Evolutionary conservation across 345 rosid species (phyloP).

Genomic region (Litchi chinensis): DNA sequence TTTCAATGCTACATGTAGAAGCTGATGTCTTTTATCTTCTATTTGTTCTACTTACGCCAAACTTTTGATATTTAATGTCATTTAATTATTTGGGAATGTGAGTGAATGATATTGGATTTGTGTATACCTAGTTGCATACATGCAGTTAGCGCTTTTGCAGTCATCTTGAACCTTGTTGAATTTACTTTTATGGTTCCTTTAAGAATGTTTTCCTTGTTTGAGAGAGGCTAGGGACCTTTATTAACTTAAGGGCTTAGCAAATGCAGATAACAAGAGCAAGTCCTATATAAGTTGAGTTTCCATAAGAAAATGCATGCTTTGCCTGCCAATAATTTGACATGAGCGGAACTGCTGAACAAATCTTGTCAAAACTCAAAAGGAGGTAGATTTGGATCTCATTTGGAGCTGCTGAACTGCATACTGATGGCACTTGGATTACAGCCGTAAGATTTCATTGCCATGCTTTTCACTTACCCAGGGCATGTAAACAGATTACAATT

Average conservation of each 20-base stretch:
- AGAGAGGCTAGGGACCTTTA: constrained; percentile 7
- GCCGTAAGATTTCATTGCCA: constrained; percentile 29
- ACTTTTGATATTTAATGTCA: background rate
- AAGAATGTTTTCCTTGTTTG: background rate
- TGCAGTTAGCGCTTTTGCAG: background rate
- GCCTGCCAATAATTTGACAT: background rate
- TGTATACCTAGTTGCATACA: background rate
- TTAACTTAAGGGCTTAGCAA: constrained; percentile 23
- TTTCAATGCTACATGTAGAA: background rate
- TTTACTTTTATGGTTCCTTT: background rate
- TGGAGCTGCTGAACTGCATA: constrained; percentile 6
- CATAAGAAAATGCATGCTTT: background rate
- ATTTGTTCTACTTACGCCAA: background rate
- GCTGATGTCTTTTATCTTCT: background rate
- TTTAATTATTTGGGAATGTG: background rate
- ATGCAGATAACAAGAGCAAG: constrained; percentile 48
- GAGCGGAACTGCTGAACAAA: constrained; percentile 13
- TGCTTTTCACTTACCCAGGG: constrained; percentile 18
- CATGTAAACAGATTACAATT: constrained; percentile 25
- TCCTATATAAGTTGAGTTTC: constrained; percentile 33
- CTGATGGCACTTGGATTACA: constrained; percentile 14
- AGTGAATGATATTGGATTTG: background rate
- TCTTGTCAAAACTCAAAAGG: background rate
- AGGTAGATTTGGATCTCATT: background rate
- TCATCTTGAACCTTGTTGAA: background rate